These are phyloP conservation scores for Apiospora marii DNA, from an alignment of 2,329 filamentous ascomycete species.

Conservation along the genomic window DNA sequence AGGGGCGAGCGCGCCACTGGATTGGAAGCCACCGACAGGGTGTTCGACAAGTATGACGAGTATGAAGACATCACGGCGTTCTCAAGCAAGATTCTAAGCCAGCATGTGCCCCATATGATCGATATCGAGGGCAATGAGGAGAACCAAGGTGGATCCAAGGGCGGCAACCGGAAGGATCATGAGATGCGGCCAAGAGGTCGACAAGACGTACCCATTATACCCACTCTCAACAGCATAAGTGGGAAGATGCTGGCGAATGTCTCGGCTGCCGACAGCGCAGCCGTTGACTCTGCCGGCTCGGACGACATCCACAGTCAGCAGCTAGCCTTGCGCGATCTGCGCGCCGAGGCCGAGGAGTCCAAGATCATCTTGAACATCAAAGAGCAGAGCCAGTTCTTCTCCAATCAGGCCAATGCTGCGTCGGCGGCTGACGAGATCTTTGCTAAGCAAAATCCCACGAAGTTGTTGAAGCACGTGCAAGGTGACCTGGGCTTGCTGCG, in stretches of 20 bases:
- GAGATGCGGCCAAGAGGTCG: constrained; percentile 82
- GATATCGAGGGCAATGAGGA: constrained; percentile 95
- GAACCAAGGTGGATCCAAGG: constrained; percentile 83
- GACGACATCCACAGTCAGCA: constrained; percentile 78
- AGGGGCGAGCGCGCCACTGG: constrained; percentile 88
- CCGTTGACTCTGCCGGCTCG: constrained; percentile 69
- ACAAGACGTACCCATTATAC: constrained; percentile 84
- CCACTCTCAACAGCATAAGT: constrained; percentile 87
- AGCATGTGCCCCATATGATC: constrained; percentile 85
- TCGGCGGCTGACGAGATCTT: constrained; percentile 62
- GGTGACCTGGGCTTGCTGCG: constrained; percentile 65
- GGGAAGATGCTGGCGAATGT: constrained; percentile 94
- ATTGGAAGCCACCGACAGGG: constrained; percentile 75
- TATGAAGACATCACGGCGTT: constrained; percentile 68
- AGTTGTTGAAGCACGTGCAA: constrained; percentile 72
- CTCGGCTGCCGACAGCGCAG: constrained; percentile 76
- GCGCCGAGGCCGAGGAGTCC: constrained; percentile 75
- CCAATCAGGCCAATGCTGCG: constrained; percentile 59
- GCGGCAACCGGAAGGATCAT: constrained; percentile 85
- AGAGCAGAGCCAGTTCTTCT: constrained; percentile 86
- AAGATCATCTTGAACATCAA: constrained; percentile 87
- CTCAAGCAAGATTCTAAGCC: constrained; percentile 62
- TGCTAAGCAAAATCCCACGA: constrained; percentile 71
- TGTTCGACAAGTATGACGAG: constrained; percentile 87
- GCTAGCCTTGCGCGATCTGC: constrained; percentile 81